phyloP scores from a whole-genome alignment of 352 stramenopile genomes.

The Phytophthora sp. region DNA sequence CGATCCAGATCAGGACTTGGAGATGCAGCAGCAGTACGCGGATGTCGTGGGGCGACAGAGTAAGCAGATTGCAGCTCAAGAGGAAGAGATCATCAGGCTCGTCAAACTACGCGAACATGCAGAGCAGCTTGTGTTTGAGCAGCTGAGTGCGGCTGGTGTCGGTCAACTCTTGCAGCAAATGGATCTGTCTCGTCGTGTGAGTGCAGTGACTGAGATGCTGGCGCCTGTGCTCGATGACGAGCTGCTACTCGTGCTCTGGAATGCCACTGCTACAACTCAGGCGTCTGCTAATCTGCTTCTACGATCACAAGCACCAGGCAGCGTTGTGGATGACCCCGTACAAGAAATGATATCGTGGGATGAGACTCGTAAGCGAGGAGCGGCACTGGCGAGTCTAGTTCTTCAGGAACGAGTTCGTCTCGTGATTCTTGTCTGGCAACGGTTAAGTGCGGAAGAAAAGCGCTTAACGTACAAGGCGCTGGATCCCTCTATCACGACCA shows the following conservation, averaged over 20 bases:
- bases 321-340: neutral
- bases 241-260: constrained; percentile 68
- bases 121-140: constrained; percentile 36
- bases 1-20: constrained; percentile 41
- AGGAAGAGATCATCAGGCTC: constrained; percentile 32
- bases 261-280: constrained; percentile 52
- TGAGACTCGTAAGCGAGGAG: constrained; percentile 45
- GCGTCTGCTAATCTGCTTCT: constrained; percentile 25
- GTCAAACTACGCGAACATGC: constrained; percentile 28
- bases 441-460: constrained; percentile 61
- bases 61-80: constrained; percentile 26
- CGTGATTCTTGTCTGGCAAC: constrained; percentile 55
- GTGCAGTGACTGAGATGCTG: constrained; percentile 50
- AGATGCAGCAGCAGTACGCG: constrained; percentile 52
- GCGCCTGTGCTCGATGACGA: constrained; percentile 61
- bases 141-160: constrained; percentile 34
- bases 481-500: constrained; percentile 20
- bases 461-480: constrained; percentile 44
- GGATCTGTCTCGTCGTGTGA: constrained; percentile 33
- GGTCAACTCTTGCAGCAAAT: constrained; percentile 46
- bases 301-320: neutral
- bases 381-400: constrained; percentile 51
- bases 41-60: constrained; percentile 38
- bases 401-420: constrained; percentile 71
- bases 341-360: constrained; percentile 30